These are phyloP conservation scores for Mucor plumbeus DNA, from an alignment of 371 early-diverging fungal genomes.

Conservation along the genomic window DNA sequence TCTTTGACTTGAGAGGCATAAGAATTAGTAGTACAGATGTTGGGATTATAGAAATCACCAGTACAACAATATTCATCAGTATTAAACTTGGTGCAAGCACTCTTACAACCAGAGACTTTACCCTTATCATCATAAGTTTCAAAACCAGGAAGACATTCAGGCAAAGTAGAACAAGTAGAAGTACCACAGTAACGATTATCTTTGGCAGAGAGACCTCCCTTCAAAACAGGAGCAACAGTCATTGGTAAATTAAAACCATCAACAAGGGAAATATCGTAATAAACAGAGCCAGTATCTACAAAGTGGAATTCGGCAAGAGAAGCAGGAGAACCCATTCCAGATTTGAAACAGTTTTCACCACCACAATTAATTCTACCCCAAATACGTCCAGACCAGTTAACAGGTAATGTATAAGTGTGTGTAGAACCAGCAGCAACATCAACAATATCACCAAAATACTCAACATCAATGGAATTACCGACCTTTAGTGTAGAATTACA, in stretches of 20 bases:
- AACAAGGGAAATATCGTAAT: conserved; percentile 51
- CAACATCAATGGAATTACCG: conserved; percentile 23
- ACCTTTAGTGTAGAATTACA: conserved; percentile 16
- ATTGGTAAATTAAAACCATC: conserved; percentile 49
- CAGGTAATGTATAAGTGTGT: conserved; percentile 23
- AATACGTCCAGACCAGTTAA: conserved; percentile 44
- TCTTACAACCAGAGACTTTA: conserved; percentile 35
- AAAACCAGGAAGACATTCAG: conserved; percentile 40
- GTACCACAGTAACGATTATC: conserved; percentile 31
- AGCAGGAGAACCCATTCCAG: conserved; percentile 35
- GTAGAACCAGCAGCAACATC: conserved; percentile 26
- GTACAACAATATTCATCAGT: conserved; percentile 51
- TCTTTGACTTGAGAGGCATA: conserved; percentile 38
- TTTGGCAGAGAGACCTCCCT: conserved; percentile 16
- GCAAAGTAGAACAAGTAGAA: conserved; percentile 35
- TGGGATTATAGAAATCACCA: conserved; percentile 34
- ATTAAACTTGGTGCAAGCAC: conserved; percentile 43
- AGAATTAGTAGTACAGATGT: conserved; percentile 34
- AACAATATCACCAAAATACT: conserved; percentile 20
- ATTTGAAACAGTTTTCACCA: conserved; percentile 22
- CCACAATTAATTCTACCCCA: conserved; percentile 40
- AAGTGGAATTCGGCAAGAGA: conserved; percentile 50
- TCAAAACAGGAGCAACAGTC: conserved; percentile 33
- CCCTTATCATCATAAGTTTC: conserved; percentile 33
- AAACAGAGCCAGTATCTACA: conserved; percentile 27